Evolutionary conservation across 129 eudicot genomes (phyloP), one percentile per base, ranked within the genome.

Genomic region (Mikania micrantha): DNA sequence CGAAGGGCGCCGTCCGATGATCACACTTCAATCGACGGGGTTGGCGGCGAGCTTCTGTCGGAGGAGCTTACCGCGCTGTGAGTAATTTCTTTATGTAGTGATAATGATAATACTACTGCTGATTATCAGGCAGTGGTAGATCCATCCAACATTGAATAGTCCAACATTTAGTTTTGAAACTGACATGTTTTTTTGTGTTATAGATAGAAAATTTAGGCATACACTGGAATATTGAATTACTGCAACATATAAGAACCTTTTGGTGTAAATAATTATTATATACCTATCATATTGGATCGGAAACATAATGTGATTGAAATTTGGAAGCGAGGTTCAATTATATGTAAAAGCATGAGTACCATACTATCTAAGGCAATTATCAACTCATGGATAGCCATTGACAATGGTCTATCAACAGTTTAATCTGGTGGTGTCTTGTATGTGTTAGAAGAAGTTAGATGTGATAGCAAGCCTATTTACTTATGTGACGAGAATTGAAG

Each of bases 61-160:
- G 98, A 93, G 76, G 98, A 93, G 64, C 58, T 93, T 34, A 93
- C 96, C n/a, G 98, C 96, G 15, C 47, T 93, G 98, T 93, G 15
- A 75, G 85, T 71, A 19, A 21, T 25, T 69, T 69, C 41, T 0
- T 17, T 21, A 34, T 31, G 39, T 13, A 20, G 15, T 22, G 2
- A 35, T 72, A 19, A n/a, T 27, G 4, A 70, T 70, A 28, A 54
- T 27, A 25, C 9, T 19, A 27, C 5, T 61, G 3, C 2, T 31
- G 56, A 54, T 25, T 69, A n/a, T 67, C 31, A 56, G 27, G 41
- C 32, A 45, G 9, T 15, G 57, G 48, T 62, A 62, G 49, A 16
- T 62, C 67, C 2, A 21, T 27, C 8, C 4, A 62, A 9, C 49
- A 3, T 24, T 4, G 12, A 45, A 45, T 34, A 17, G 25, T 47